These are phyloP conservation scores for Xylaria curta DNA, from an alignment of 495 filamentous ascomycete genomes.

Conservation along the genomic window DNA sequence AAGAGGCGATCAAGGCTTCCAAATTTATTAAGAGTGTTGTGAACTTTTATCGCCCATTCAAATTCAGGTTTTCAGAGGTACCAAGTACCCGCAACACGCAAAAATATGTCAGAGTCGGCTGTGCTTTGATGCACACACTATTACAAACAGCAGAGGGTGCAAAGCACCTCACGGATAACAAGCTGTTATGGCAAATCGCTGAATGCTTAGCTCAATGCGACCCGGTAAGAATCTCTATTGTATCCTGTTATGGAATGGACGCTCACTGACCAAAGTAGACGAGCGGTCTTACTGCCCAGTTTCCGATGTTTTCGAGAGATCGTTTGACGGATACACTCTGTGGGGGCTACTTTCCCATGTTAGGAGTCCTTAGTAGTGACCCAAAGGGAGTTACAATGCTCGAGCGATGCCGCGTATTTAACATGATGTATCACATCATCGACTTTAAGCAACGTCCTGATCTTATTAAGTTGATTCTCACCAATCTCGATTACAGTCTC, in stretches of 20 bases:
- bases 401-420: conserved; percentile 95
- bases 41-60: conserved; percentile 96
- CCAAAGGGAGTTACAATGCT: conserved; percentile 84
- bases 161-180: conserved; percentile 86
- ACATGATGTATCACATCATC: conserved; percentile 98
- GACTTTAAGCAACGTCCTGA: conserved; percentile 90
- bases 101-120: conserved; percentile 89
- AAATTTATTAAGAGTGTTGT: conserved; percentile 95
- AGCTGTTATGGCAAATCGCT: conserved; percentile 88
- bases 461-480: conserved; percentile 82
- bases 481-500: conserved; percentile 88
- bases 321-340: conserved; percentile 83
- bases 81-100: conserved; percentile 90
- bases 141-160: conserved; percentile 84
- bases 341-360: conserved; percentile 90
- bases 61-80: conserved; percentile 87
- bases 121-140: conserved; percentile 82
- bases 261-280: conserved; percentile 54
- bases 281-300: conserved; percentile 86
- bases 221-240: conserved; percentile 50
- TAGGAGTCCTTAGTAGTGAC: conserved; percentile 85
- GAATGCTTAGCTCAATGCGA: conserved; percentile 96
- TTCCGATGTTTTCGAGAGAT: conserved; percentile 85
- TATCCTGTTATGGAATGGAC: background rate
- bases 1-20: conserved; percentile 91